These are phyloP conservation scores for Fusarium sp. DNA, from an alignment of 2,329 filamentous ascomycete species.

Conservation along the genomic window DNA sequence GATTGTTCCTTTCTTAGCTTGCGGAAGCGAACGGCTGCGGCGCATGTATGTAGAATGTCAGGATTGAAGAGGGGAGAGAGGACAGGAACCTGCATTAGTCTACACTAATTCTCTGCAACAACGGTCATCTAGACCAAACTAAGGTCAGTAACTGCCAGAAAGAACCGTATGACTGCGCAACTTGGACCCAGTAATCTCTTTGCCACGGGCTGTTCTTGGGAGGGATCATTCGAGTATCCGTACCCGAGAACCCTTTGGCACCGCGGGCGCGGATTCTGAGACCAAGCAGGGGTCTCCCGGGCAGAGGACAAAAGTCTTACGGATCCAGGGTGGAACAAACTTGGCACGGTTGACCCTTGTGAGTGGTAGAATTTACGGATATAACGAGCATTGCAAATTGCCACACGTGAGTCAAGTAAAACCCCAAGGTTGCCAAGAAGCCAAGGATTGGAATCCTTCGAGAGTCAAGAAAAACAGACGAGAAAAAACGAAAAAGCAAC, in stretches of 20 bases:
- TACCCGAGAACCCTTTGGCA: not conserved
- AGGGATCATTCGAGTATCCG: constrained; percentile 1
- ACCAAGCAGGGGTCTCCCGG: not conserved
- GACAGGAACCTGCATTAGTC: constrained; percentile 27
- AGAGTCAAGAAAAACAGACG: not conserved
- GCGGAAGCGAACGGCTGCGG: not conserved
- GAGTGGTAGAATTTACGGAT: not conserved
- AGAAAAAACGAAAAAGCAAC: not conserved
- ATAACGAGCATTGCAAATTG: not conserved
- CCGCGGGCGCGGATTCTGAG: not conserved
- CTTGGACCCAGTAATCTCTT: constrained; percentile 1
- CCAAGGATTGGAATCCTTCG: not conserved
- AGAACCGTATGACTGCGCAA: not conserved
- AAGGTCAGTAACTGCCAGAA: not conserved
- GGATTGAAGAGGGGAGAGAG: not conserved
- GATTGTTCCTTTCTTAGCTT: not conserved
- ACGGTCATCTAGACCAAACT: not conserved
- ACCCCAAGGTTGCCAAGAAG: not conserved
- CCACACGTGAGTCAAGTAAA: constrained; percentile 6
- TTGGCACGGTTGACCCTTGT: constrained; percentile 1
- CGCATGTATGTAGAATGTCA: not conserved
- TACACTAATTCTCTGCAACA: constrained; percentile 1
- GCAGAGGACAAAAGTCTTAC: not conserved
- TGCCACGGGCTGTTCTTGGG: constrained; percentile 1
- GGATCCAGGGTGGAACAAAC: constrained; percentile 9